Evolutionary conservation across 225 moss, liverwort and hornwort genomes (phyloP).

Genomic region (Asterella californica): DNA sequence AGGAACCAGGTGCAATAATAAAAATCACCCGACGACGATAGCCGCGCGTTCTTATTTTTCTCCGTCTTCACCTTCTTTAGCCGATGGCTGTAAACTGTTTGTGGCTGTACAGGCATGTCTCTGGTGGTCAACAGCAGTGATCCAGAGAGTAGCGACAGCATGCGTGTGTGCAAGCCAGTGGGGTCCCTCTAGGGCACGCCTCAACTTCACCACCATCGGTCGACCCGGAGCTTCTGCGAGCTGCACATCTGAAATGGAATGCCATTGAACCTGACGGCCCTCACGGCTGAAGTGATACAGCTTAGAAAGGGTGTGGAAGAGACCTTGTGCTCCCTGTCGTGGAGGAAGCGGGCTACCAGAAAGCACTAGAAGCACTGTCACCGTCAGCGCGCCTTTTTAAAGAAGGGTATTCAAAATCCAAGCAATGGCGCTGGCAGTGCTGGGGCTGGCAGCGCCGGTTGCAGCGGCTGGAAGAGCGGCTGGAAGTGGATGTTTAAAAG

Average conservation of each 20-base stretch:
- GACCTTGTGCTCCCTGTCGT: too few species aligned
- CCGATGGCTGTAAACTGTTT: too few species aligned
- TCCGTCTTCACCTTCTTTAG: background rate
- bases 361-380: too few species aligned
- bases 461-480: background rate
- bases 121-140: background rate
- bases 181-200: background rate
- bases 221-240: background rate
- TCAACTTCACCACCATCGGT: background rate
- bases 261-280: too few species aligned
- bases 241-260: too few species aligned
- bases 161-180: background rate
- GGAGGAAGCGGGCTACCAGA: background rate
- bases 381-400: background rate
- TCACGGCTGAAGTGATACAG: too few species aligned
- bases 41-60: too few species aligned
- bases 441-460: background rate
- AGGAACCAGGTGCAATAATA: too few species aligned
- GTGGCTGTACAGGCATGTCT: background rate
- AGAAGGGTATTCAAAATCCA: background rate
- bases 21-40: too few species aligned
- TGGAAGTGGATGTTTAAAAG: background rate
- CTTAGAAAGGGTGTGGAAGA: background rate
- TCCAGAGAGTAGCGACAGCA: background rate
- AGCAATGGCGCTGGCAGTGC: conserved; percentile 1